Evolutionary conservation across 805 yeast species (phyloP).

Genomic region (Scheffersomyces coipomensis): DNA sequence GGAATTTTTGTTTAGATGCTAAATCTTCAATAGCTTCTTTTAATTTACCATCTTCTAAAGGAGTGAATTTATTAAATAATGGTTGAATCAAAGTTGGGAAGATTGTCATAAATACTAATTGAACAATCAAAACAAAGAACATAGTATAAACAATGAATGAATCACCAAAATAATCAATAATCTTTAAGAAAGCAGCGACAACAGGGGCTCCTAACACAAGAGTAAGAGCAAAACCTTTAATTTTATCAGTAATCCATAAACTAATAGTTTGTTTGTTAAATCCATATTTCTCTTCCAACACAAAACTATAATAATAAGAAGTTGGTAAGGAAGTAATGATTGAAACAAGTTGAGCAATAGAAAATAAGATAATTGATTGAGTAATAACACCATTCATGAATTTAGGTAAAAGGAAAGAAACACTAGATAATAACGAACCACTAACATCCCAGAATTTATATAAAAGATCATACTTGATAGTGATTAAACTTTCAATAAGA

Average conservation of each 20-base stretch:
- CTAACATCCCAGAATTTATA: constrained; percentile 41
- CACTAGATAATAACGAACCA: constrained; percentile 59
- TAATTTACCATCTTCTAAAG: constrained; percentile 87
- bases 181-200: constrained; percentile 72
- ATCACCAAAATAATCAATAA: constrained; percentile 77
- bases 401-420: constrained; percentile 33
- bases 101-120: constrained; percentile 70
- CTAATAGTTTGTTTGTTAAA: constrained; percentile 80
- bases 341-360: constrained; percentile 51
- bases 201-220: constrained; percentile 69
- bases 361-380: constrained; percentile 64
- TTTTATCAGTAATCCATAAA: constrained; percentile 70
- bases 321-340: constrained; percentile 64
- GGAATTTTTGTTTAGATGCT: constrained; percentile 77
- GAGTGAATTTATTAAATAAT: constrained; percentile 84
- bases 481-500: constrained; percentile 54
- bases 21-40: constrained; percentile 76
- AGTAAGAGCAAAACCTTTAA: constrained; percentile 59
- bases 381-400: constrained; percentile 58
- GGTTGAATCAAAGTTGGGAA: constrained; percentile 90
- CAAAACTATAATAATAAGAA: constrained; percentile 75
- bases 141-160: constrained; percentile 80
- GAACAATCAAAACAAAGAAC: constrained; percentile 66
- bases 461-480: constrained; percentile 56
- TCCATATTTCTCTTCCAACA: constrained; percentile 88